Evolutionary conservation across 2,329 filamentous ascomycete species (phyloP), one percentile per base, ranked within the genome.

Genomic region (Exophiala spinifera): DNA sequence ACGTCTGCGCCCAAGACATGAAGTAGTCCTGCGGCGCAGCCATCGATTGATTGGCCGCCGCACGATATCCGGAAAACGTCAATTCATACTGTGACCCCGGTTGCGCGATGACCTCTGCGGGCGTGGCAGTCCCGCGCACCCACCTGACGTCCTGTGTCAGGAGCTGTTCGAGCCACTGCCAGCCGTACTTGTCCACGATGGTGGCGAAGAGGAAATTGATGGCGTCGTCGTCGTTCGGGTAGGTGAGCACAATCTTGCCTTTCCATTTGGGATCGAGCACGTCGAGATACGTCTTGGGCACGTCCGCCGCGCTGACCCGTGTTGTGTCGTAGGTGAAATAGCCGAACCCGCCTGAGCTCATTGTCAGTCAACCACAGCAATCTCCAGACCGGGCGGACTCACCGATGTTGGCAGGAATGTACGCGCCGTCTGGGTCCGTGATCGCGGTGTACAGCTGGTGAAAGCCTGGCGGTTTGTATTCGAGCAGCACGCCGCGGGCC

Each of bases 201-300:
- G 78, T 80, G 2, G 75, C 74, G 39, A 70, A 81, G 0, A 79
- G 67, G 2, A 60, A 63, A 52, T 44, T 37, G 34, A 82, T 74
- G 0, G 80, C 79, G 50, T 83, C 80, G 39, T 83, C 80, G 37
- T 82, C 80, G 55, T 82, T 80, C 8, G 80, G 80, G 52, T 82
- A 82, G 0, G 79, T 81, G 10, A 82, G 63, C 2, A 76, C 75
- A 3, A 82, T 67, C 64, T 78, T 81, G 55, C 76, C 67, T 66
- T 82, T 82, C 66, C 74, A 79, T 53, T 77, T 73, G 0, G 79
- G 78, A 6, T 72, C 69, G 2, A 78, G 64, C 50, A 72, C 75
- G 55, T 79, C 76, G 0, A 67, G 59, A 49, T 70, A 82, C 10
- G 73, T 70, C 3, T 65, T 68, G 0, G 72, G 72, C 0, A 70